A percentile compares a stretch with the other conserved stretches of the same genome.
Evolutionary conservation across 768 basidiomycete species (phyloP).

Genomic region (Kwoniella botswanensis): DNA sequence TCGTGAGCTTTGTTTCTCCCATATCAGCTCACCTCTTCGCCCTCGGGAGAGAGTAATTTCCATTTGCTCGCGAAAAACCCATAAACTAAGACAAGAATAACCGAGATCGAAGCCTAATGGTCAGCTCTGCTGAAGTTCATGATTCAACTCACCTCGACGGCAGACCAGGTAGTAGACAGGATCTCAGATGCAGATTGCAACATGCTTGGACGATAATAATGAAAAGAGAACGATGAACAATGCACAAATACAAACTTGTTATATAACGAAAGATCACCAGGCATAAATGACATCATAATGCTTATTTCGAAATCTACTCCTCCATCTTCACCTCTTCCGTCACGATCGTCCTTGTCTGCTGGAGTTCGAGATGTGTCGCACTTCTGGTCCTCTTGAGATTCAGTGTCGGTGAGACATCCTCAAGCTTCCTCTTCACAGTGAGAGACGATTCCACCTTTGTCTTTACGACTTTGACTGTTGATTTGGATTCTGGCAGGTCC

Average conservation of each 20-base stretch:
- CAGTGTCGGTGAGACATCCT: background rate
- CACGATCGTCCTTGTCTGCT: slow-evolving; percentile 2
- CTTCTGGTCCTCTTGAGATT: slow-evolving; percentile 25
- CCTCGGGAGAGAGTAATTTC: slow-evolving; percentile 42
- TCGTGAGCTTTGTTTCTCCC: background rate
- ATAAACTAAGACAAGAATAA: slow-evolving; percentile 50
- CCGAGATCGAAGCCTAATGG: slow-evolving; percentile 45
- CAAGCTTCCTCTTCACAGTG: slow-evolving; percentile 7
- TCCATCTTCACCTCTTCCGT: slow-evolving; percentile 11
- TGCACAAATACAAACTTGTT: background rate
- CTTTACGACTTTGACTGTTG: slow-evolving; percentile 1
- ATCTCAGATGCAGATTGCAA: slow-evolving; percentile 26
- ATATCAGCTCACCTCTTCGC: slow-evolving; percentile 32
- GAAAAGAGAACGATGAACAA: slow-evolving; percentile 4
- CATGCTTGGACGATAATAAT: background rate
- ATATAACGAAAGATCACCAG: background rate
- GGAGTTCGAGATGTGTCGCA: slow-evolving; percentile 8
- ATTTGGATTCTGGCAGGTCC: slow-evolving; percentile 39
- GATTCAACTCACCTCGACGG: slow-evolving; percentile 28
- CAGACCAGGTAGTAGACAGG: slow-evolving; percentile 40
- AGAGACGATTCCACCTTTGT: background rate
- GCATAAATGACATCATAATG: slow-evolving; percentile 20
- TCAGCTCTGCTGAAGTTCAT: background rate
- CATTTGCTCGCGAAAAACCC: slow-evolving; percentile 43
- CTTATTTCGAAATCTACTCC: background rate